Base-by-base conservation (phyloP, 2,329 filamentous ascomycete species). In the Pseudogymnoascus pannorum region DNA sequence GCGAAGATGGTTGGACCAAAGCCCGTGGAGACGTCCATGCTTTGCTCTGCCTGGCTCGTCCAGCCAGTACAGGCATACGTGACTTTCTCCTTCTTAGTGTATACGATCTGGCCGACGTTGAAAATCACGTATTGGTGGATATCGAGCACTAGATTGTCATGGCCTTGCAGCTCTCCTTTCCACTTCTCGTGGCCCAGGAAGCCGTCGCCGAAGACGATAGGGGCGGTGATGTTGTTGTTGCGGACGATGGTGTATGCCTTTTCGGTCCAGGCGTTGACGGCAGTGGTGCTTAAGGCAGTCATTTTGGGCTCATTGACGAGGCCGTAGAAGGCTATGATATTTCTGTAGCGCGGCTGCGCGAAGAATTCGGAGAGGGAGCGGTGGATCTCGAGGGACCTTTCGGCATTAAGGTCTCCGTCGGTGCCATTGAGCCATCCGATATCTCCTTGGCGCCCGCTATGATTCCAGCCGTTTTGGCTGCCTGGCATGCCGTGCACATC, bases 91-190 rank as follows among this genome's bases (percentile, higher is more conserved):
- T 87, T 81, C 77, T 97, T 94, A 61, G 87, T 87, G 70, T 88
- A 87, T 57, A 85, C 83, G 70, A 99, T 88, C 74, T 96, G 91
- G 66, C 88, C 86, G 38, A 85, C 84, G 79, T 99, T 97, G 82
- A 99, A 99, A 74, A 97, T 97, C 70, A 96, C 91, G 74, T 99
- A 99, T 75, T 97, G 93, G 76, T 99, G 94, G 36, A 95, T 94
- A 75, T 99, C 94, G n/a, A 99, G 84, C 16, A 96, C 83, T 66
- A 97, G 79, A 65, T 87, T 83, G 54, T 87, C 80, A 70, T 89
- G 82, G 20, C 81, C 80, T 67, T 88, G 83, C 67, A 97, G 82
- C 72, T 89, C 81, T 40, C 90, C 91, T 72, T 96, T 87, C 94
- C 94, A 99, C 70, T 95, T 93, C 66, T 82, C 81, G 4, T 97